Conservation (phyloP, 148 eudicot species). For the Nepenthes gracilis region DNA sequence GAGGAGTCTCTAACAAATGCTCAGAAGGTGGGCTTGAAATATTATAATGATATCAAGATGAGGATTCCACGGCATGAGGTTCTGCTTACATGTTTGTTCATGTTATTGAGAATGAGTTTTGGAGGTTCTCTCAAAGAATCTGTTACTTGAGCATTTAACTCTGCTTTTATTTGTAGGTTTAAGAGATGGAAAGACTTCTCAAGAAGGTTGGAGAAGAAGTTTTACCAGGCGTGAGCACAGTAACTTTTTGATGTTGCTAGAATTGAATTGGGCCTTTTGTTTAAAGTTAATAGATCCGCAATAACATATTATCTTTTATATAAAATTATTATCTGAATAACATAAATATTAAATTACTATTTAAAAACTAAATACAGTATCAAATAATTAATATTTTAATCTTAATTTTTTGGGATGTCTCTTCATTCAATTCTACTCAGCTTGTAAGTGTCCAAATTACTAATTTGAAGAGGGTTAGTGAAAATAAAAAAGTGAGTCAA, state of each 20-base stretch:
- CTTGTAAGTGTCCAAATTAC: too few relatives aligned
- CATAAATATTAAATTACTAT: too few relatives aligned
- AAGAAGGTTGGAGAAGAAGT: conserved; percentile 64
- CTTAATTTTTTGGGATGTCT: too few relatives aligned
- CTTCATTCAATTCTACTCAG: too few relatives aligned
- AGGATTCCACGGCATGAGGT: conserved; percentile 97
- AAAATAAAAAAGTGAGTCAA: too few relatives aligned
- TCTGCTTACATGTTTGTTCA: conserved; percentile 9
- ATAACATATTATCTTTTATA: too few relatives aligned
- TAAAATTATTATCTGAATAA: too few relatives aligned
- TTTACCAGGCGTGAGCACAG: conserved; percentile 64
- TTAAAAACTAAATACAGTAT: too few relatives aligned
- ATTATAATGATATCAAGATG: conserved; percentile 83
- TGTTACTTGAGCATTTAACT: conserved; percentile 4
- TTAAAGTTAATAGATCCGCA: too few relatives aligned
- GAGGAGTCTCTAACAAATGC: conserved; percentile 60
- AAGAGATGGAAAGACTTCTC: conserved; percentile 75
- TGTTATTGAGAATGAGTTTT: not conserved
- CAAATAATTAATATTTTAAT: too few relatives aligned
- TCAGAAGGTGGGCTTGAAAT: conserved; percentile 73
- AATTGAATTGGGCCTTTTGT: too few relatives aligned
- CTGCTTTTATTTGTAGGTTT: conserved; percentile 33
- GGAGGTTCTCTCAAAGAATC: conserved; percentile 1
- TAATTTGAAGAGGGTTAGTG: too few relatives aligned
- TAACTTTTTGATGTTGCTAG: not conserved